Evolutionary conservation across 148 eudicot genomes (phyloP), one percentile per base, ranked within the genome.

Genomic region (Diospyros kaki): DNA sequence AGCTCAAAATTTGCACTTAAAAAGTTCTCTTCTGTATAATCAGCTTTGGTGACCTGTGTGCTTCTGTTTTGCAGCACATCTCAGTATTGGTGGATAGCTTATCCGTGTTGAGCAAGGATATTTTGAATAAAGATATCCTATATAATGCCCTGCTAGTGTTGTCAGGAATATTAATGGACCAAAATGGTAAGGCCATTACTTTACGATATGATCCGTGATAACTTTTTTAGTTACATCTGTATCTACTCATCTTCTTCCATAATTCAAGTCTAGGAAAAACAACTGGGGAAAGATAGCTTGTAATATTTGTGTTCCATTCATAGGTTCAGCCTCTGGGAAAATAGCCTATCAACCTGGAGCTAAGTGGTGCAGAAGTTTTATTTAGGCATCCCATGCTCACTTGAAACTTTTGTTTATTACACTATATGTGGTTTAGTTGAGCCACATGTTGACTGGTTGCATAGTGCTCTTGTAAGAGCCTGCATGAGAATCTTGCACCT

Each of bases 121-220:
- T 75, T 54, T 77, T 66, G 64, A 76, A 89, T 74, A 90, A 87
- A 71, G 96, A 92, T 69, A 81, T 90, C 73, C 54, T 92, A 53
- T 94, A 94, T 66, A 81, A 63, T 73, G 82, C 89, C 77, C 74
- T 94, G 79, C 84, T 94, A 79, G 96, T 92, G 71, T 69, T 90
- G 48, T 94, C 98, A 77, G 97, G 94, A 67, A 79, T 92, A 48
- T 80, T 94, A 69, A 81, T 81, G 63, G 98, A 92, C 75, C 86
- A 82, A 81, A 84, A 67, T 65, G 96, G 98, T 94, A 84, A 85
- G 93, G 51, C 45, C 62, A 69, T 68, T 59, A 61, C 64, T 64
- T 17, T 13, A 28, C 41, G 17, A 9, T 53, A 6, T 48, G 43
- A 51, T 28, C 17, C 4, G 10, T 45, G 9, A 68, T 50, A 64